Base-by-base conservation (phyloP, 164 flowering plant genomes). In the Vitis rotundifolia region DNA sequence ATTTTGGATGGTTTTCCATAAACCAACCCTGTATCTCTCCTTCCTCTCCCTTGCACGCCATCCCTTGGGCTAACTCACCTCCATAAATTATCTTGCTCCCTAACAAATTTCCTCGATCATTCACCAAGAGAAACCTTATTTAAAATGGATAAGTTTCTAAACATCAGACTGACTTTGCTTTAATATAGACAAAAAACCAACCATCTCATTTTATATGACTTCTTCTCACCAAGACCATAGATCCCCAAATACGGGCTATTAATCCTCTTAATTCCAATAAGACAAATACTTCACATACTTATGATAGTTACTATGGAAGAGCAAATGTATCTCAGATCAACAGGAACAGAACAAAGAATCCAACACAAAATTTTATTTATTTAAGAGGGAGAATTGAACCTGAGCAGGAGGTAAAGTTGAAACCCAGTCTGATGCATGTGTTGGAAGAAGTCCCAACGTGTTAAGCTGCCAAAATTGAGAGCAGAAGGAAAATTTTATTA, bases 361-460 rank as follows among this genome's bases (percentile, higher is more conserved):
- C 9, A 10, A 28, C 11, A 37, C n/a, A n/a, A 31, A 49, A 75
- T n/a, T 11, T 60, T n/a, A 53, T 44, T 49, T 49, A 9, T 49
- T 26, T 47, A 15, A 58, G 14, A 61, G 15, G 49, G 56, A 77
- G 26, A 53, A 65, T 63, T 12, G 26, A 69, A 94, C 99, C 97
- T 80, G 97, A 69, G 99, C 88, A 69, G 99, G 98, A 12, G 97
- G 86, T 61, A 96, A 80, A 37, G 98, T 91, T 70, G 98, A 96
- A 66, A 96, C 99, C 99, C 99, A 95, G 67, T 93, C 99, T 26
- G 99, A 93, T 65, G 89, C 89, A 80, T 93, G 97, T 18, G 99
- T 93, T 71, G 99, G 99, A 79, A 95, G 99, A 78, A 95, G 93
- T 48, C 99, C 99, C 84, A 96, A 64, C 3, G 98, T 81, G 77